Base-by-base conservation (phyloP, 352 stramenopile species). In the Peronospora destructor region DNA sequence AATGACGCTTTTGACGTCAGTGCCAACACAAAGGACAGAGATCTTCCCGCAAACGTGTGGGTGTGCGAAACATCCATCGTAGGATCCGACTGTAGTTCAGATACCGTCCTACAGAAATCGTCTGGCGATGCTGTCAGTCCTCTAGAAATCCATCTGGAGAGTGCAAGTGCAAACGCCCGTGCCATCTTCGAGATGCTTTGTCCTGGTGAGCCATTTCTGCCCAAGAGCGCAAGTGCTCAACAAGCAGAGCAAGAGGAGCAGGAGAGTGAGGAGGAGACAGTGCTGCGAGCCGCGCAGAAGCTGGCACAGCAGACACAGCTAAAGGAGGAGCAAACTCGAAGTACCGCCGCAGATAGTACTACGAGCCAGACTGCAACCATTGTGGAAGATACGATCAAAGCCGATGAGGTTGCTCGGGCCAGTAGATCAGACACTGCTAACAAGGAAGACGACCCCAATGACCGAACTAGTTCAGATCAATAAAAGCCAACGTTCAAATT, bases 81-180 rank as follows among this genome's bases (percentile, higher is more conserved):
- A 13, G 41, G 36, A 10, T 35, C 16, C 19, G 32, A 41, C 6
- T 13, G 3, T 17, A 23, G 3, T 3, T 39, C 17, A 7, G 19
- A 52, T 37, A 2, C 21, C 45, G 21, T 36, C 12, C 11, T 1
- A 17, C 49, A 21, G 41, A 23, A 29, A 23, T n/a, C 19, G 33
- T 33, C 44, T 28, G 29, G 23, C 28, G 35, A 49, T 46, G 14
- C n/a, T 14, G 12, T 64, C 5, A 66, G 68, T 25, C 60, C 71
- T 16, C 55, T 86, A 6, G 76, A 87, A 32, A 74, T 84, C 14
- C 73, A 84, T 10, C 51, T 87, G 6, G 79, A 86, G 44, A 83
- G 64, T 30, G 69, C 66, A 23, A 78, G 71, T 49, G 58, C 64
- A 5, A 79, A 79, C n/a, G 80, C 81, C 9, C 72, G 73, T 23